Evolutionary conservation across 2,329 filamentous ascomycete species (phyloP).

Genomic region (Alternaria brassicicola): DNA sequence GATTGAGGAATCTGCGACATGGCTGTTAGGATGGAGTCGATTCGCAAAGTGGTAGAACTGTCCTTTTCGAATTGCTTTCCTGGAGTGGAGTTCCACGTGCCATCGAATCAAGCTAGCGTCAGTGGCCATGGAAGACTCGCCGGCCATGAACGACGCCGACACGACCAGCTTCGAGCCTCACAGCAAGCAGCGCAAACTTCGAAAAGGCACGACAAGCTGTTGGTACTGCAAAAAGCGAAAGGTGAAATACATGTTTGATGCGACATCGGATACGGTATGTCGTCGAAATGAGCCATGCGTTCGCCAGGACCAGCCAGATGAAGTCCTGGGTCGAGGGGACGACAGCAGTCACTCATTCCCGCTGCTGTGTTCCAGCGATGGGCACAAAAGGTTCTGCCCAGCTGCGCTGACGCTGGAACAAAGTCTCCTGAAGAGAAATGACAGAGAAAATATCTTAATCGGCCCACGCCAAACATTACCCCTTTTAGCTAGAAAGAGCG

Average conservation of each 20-base stretch:
- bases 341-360: not conserved
- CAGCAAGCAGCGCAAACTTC: slow-evolving; percentile 25
- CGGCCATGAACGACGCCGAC: not conserved
- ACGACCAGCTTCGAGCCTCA: slow-evolving; percentile 4
- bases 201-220: slow-evolving; percentile 34
- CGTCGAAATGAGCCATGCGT: slow-evolving; percentile 24
- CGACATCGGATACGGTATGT: slow-evolving; percentile 13
- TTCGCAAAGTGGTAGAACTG: not conserved
- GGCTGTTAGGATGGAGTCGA: not conserved
- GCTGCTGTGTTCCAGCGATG: not conserved
- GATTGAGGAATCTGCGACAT: slow-evolving; percentile 22
- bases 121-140: not conserved
- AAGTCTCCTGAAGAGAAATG: not conserved
- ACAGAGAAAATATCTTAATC: slow-evolving; percentile 8
- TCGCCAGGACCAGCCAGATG: slow-evolving; percentile 25
- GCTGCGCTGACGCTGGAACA: not conserved
- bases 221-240: slow-evolving; percentile 35
- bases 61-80: not conserved
- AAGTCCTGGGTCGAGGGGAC: not conserved
- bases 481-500: too few relatives aligned
- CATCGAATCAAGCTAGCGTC: not conserved
- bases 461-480: slow-evolving; percentile 16
- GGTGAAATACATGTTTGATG: slow-evolving; percentile 23
- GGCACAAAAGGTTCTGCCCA: not conserved
- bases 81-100: not conserved